A percentile compares a stretch with the other conserved stretches of the same genome.
Conservation (phyloP, 192 early-diverging fungal species). For the Dissophora globulifera region DNA sequence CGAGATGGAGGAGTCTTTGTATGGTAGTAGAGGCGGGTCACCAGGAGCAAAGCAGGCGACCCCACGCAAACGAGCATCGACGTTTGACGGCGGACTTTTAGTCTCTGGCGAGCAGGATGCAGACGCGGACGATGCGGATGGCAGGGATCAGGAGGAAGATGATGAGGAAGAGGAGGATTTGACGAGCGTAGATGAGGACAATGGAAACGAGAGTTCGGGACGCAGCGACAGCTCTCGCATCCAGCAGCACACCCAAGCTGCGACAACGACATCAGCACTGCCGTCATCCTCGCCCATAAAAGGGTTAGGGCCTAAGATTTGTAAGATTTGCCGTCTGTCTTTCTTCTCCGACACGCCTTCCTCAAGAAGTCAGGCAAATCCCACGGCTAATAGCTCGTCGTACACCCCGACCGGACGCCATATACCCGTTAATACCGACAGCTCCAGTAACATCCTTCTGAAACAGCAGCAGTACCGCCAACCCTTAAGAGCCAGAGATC, state of each 20-base stretch:
- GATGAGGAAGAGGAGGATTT: conserved; percentile 42
- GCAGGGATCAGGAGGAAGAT: conserved; percentile 7
- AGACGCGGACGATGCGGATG: not conserved
- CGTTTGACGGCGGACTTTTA: conserved; percentile 46
- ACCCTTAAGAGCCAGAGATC: not conserved
- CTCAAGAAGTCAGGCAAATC: not conserved
- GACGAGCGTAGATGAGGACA: conserved; percentile 37
- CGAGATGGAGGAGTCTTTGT: not conserved
- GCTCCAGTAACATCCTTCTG: not conserved
- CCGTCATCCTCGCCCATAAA: not conserved
- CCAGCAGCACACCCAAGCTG: too few relatives aligned
- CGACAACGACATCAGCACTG: too few relatives aligned
- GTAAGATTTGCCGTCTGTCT: conserved; percentile 33
- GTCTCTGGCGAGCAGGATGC: conserved; percentile 9
- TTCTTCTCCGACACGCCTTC: not conserved
- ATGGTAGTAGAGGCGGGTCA: not conserved
- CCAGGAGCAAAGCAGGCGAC: not conserved
- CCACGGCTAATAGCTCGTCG: not conserved
- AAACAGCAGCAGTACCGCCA: conserved; percentile 9
- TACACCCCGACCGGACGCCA: not conserved
- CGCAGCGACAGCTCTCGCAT: not conserved
- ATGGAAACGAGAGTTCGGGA: not conserved
- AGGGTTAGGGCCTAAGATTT: conserved; percentile 2
- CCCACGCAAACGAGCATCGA: conserved; percentile 44
- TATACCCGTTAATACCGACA: not conserved